These are phyloP conservation scores for Escovopsis sp. DNA, from an alignment of 2,329 filamentous ascomycete genomes.

Conservation along the genomic window DNA sequence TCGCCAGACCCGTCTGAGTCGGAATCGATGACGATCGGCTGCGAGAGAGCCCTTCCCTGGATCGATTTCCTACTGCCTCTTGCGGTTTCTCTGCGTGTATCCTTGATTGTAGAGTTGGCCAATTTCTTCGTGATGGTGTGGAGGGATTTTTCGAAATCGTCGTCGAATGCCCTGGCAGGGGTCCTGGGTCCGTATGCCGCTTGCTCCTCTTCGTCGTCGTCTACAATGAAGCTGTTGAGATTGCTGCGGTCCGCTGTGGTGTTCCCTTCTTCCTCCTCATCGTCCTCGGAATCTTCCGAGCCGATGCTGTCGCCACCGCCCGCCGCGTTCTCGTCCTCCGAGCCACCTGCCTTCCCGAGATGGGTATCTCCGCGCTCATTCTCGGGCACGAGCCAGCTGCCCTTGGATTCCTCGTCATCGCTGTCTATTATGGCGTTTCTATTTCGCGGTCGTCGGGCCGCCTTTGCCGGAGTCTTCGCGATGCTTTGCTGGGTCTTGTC, in stretches of 20 bases:
- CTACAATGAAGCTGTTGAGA: slow-evolving; percentile 38
- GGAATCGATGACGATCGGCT: no score
- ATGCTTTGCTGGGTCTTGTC: slow-evolving; percentile 21
- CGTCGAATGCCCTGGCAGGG: slow-evolving; percentile 10
- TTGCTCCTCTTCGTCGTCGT: slow-evolving; percentile 29
- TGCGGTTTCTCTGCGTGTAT: slow-evolving; percentile 4
- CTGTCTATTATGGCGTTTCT: slow-evolving; percentile 48
- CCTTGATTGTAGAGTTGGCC: slow-evolving; percentile 21
- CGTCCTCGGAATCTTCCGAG: slow-evolving; percentile 48
- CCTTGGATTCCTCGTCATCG: slow-evolving; percentile 44
- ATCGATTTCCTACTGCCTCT: no score
- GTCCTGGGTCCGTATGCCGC: slow-evolving; percentile 15
- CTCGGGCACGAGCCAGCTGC: slow-evolving; percentile 65
- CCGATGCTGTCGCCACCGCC: slow-evolving; percentile 68
- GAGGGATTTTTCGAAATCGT: slow-evolving; percentile 19
- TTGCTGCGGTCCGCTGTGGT: slow-evolving; percentile 27
- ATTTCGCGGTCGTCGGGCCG: slow-evolving; percentile 25
- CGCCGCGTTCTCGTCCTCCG: slow-evolving; percentile 78
- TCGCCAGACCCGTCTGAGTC: background rate
- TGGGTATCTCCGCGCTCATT: slow-evolving; percentile 42
- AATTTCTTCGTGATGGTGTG: slow-evolving; percentile 22
- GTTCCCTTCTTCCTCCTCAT: slow-evolving; percentile 31
- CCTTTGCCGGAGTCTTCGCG: slow-evolving; percentile 15
- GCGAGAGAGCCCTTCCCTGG: no score
- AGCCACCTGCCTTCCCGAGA: slow-evolving; percentile 67